Evolutionary conservation across 2,329 filamentous ascomycete species (phyloP), one percentile per base, ranked within the genome.

Genomic region (Rhynchosporium graminicola): DNA sequence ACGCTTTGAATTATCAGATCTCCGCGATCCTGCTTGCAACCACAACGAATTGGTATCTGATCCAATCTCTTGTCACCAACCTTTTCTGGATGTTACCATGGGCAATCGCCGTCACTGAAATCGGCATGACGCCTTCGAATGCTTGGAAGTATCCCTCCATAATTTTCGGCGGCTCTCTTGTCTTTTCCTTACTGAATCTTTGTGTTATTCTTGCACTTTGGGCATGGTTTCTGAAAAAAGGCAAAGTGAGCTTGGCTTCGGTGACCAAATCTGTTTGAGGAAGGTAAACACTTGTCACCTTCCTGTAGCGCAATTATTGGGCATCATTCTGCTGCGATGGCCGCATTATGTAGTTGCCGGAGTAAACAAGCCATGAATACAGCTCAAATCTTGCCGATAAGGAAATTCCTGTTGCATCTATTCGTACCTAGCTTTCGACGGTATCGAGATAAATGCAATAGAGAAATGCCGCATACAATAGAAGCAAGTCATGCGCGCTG

Each of bases 11-110:
- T 1, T 89, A 83, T 1, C 87, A 90, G 69, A 75, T 91, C 0
- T 85, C 87, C 0, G 82, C 85, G 0, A 77, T 91, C 0, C 73
- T 92, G 0, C 78, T 90, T 26, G 0, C 88, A 0, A 89, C 87
- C 0, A 76, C 80, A 0, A 87, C 87, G 0, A 76, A 77, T 1
- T 91, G 86, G 87, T 91, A 90, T 70, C 77, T 91, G 0, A 85
- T 82, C 62, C 87, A 91, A 71, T 86, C 84, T 3, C 74, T 91
- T 0, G 80, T 77, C 0, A 89, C 87, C 6, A 91, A 91, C 68
- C 54, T 91, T 0, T 72, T 87, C 0, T 91, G 87, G 70, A 87
- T 91, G 0, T 74, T 92, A 2, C 88, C 87, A 0, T 91, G 88
- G 87, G 87, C 88, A 0, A 83, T 91, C 46, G 85, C 82, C 0